phyloP scores from a whole-genome alignment of 139 green algal species.

The Axilococcus clingmanii region DNA sequence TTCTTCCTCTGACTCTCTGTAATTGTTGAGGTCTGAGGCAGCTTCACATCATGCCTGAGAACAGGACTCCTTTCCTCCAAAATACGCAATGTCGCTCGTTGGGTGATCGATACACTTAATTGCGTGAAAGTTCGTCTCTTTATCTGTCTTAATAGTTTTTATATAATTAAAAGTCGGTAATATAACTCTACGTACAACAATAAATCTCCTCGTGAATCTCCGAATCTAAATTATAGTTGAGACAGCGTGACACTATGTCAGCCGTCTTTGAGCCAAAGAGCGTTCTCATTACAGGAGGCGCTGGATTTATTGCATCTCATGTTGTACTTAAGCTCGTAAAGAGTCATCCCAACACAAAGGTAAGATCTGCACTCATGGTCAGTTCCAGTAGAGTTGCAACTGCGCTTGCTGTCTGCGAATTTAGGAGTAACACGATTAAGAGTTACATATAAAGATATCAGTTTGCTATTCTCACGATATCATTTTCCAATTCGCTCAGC shows the following conservation, averaged over 20 bases:
- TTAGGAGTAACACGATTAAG: too few relatives aligned
- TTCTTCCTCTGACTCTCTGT: not conserved
- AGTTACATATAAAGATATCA: too few relatives aligned
- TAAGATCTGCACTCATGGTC: conserved; percentile 14
- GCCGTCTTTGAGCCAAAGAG: conserved; percentile 5
- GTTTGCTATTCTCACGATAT: too few relatives aligned
- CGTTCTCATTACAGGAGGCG: conserved; percentile 58
- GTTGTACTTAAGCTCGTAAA: conserved; percentile 62
- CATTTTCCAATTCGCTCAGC: too few relatives aligned
- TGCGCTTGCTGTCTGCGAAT: not conserved
- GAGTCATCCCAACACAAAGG: conserved; percentile 78
- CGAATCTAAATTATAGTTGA: too few relatives aligned
- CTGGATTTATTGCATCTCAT: conserved; percentile 92
- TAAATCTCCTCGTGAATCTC: too few relatives aligned
- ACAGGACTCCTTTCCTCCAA: not conserved
- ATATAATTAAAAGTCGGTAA: too few relatives aligned
- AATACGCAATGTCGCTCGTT: not conserved
- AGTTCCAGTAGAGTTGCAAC: too few relatives aligned
- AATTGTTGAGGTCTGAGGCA: conserved; percentile 1
- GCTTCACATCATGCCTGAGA: not conserved
- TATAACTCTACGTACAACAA: too few relatives aligned
- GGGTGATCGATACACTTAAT: conserved; percentile 29
- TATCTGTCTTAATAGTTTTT: too few relatives aligned
- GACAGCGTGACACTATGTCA: too few relatives aligned
- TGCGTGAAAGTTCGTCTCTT: too few relatives aligned